phyloP scores from a whole-genome alignment of 345 rosid genomes.

The Erysimum cheiranthoides region DNA sequence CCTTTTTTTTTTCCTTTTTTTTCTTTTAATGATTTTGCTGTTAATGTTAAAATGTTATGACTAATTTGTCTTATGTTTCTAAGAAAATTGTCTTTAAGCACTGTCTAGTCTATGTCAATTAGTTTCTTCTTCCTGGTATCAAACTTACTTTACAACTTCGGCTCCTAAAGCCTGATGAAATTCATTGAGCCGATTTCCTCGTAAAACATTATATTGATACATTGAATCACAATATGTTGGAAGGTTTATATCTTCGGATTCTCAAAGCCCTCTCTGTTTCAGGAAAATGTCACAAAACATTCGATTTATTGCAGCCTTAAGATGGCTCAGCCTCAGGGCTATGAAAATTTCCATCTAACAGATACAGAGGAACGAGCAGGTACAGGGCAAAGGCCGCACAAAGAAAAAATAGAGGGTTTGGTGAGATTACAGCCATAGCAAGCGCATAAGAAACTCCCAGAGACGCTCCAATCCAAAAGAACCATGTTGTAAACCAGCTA shows the following conservation, averaged over 20 bases:
- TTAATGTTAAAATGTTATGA: constrained; percentile 36
- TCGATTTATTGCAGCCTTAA: background rate
- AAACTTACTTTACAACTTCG: background rate
- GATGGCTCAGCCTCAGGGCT: constrained; percentile 4
- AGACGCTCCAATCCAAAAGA: constrained; percentile 10
- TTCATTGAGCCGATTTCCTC: background rate
- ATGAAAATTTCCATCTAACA: constrained; percentile 8
- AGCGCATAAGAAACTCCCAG: constrained; percentile 15
- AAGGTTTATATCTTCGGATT: background rate
- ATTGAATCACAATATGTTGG: background rate
- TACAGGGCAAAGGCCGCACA: background rate
- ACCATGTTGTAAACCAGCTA: constrained; percentile 4
- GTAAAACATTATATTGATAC: background rate
- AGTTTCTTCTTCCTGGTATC: constrained; percentile 5
- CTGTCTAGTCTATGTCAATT: constrained; percentile 28
- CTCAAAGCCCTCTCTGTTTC: background rate
- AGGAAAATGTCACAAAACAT: background rate
- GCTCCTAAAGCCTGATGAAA: background rate
- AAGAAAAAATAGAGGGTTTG: constrained; percentile 14
- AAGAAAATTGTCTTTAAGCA: constrained; percentile 32
- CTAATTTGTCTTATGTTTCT: constrained; percentile 40
- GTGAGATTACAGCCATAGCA: constrained; percentile 23
- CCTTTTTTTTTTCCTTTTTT: background rate
- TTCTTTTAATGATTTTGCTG: constrained; percentile 3
- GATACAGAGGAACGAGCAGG: constrained; percentile 7